Base-by-base conservation (phyloP, 2,329 filamentous ascomycete species). In the Corynespora cassiicola region DNA sequence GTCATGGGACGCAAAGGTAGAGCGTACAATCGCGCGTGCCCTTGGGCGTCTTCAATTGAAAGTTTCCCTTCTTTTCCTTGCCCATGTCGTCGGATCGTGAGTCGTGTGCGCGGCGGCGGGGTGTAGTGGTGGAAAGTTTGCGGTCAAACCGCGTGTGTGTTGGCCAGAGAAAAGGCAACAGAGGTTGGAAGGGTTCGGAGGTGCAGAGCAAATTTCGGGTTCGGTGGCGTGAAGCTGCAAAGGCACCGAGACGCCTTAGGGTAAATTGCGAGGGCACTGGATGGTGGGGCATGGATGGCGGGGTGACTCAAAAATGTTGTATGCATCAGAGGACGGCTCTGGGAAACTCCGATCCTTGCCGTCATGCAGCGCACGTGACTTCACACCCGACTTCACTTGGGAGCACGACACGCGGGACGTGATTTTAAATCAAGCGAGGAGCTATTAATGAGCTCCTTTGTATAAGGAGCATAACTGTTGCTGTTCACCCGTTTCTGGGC, bases 41-140 rank as follows among this genome's bases (percentile, higher is more conserved):
- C 79, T 95, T 95, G 47, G 90, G 88, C 62, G 86, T 88, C 78
- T 95, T 95, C 66, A 95, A 79, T 70, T 84, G 82, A 70, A 87
- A 85, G 36, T 65, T 58, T 35, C 45, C 50, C 41, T 65, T 70
- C 56, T 55, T 69, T 56, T 73, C 71, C 56, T 74, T 75, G 42
- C 70, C 72, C 73, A 76, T 76, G 18, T 66, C 63, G 65, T 63
- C 54, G 42, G 24, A 10, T 15, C 21, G 22, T 30, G 28, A 30
- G 37, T 51, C 37, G 44, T 39, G 28, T 42, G 45, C 37, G 45
- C 39, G 33, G 15, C 34, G 31, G 11, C 14, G 54, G 36, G 42
- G 6, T 10, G 45, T 7, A 24, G 41, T 39, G 6, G 36, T 40
- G 12, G 42, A 39, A n/a, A 46, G 31, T 21, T 35, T 47, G 30